Conservation (phyloP, 306 rosid species). For the Betula pendula region DNA sequence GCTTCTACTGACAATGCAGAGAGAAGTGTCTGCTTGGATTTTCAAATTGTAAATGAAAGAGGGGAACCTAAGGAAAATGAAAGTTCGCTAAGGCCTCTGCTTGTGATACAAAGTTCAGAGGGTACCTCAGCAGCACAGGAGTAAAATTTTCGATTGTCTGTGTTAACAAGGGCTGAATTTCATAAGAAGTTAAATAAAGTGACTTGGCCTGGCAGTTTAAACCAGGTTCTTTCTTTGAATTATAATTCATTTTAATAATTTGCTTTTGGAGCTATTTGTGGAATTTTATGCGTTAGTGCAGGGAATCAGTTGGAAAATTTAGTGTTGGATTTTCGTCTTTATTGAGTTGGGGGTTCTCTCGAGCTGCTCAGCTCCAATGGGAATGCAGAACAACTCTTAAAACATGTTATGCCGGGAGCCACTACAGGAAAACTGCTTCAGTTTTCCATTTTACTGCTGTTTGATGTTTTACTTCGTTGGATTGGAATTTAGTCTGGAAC, state of each 20-base stretch:
- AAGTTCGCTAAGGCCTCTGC: neutral
- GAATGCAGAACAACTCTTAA: neutral
- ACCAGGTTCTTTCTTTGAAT: neutral
- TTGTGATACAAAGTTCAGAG: neutral
- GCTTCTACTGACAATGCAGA: neutral
- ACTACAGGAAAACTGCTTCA: neutral
- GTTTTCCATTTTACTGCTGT: neutral
- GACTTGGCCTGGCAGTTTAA: neutral
- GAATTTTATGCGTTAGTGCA: neutral
- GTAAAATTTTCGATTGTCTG: neutral
- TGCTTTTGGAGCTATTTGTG: neutral
- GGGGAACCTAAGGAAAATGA: neutral
- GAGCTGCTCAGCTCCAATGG: neutral
- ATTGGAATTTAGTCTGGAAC: neutral
- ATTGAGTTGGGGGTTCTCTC: neutral
- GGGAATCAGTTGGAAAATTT: neutral
- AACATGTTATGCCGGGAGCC: neutral
- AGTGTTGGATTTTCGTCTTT: neutral
- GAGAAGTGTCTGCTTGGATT: neutral
- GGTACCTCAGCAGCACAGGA: neutral
- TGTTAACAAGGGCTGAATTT: neutral
- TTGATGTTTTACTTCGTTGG: neutral
- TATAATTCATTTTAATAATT: neutral
- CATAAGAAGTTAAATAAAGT: neutral
- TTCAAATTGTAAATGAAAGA: neutral